These are phyloP conservation scores for Aureobasidium sp. DNA, from an alignment of 2,329 filamentous ascomycete species.

Conservation along the genomic window DNA sequence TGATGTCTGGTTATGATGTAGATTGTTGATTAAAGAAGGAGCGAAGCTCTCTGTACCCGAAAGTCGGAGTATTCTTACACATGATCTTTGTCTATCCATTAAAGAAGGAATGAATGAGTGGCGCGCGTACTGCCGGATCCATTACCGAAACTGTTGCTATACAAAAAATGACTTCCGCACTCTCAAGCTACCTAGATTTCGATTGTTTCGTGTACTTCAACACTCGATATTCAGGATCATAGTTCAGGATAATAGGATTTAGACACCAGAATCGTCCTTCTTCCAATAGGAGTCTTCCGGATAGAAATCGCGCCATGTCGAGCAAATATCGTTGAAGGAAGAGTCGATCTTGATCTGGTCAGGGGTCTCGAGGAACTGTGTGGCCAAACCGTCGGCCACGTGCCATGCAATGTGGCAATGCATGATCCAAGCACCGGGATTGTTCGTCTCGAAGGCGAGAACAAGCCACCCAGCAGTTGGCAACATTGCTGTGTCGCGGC, in stretches of 20 bases:
- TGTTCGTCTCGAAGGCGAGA: conserved; percentile 36
- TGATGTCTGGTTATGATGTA: no score
- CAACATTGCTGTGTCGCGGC: conserved; percentile 36
- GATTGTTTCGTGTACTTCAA: no score
- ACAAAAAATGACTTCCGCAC: not conserved
- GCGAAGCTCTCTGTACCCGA: not conserved
- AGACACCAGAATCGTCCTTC: conserved; percentile 28
- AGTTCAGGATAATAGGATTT: not conserved
- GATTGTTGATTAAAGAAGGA: not conserved
- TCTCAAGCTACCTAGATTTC: not conserved
- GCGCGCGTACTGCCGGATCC: not conserved
- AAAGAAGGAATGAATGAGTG: not conserved
- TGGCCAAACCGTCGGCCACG: conserved; percentile 27
- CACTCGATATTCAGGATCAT: no score
- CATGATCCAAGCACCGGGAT: conserved; percentile 35
- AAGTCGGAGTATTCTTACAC: not conserved
- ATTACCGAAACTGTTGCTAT: not conserved
- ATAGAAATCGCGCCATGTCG: conserved; percentile 26
- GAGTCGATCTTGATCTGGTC: conserved; percentile 21
- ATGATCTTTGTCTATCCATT: not conserved
- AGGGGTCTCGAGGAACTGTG: conserved; percentile 28
- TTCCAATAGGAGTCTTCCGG: conserved; percentile 19
- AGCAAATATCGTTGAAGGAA: conserved; percentile 25
- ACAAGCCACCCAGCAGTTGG: conserved; percentile 33
- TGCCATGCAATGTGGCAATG: conserved; percentile 27